A percentile compares a stretch with the other conserved stretches of the same genome.
Evolutionary conservation across 2,329 filamentous ascomycete species (phyloP).

Genomic region (Didymella sp.): DNA sequence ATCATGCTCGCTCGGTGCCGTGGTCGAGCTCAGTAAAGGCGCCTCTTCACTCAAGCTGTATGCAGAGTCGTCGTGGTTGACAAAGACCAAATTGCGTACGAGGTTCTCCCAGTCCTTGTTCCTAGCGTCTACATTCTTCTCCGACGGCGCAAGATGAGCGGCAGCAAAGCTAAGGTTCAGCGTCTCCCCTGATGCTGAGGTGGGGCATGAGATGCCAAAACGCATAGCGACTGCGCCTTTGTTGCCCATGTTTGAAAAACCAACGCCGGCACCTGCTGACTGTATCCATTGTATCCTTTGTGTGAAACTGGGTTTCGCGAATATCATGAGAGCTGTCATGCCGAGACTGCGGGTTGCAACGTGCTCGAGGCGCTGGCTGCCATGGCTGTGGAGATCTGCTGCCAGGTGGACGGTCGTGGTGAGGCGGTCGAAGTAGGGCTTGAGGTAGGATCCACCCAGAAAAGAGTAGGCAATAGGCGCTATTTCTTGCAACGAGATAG

Average conservation of each 20-base stretch:
- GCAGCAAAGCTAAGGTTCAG: slow-evolving; percentile 84
- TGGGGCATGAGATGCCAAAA: slow-evolving; percentile 62
- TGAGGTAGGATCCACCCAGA: slow-evolving; percentile 80
- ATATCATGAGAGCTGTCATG: slow-evolving; percentile 89
- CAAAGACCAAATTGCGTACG: slow-evolving; percentile 80
- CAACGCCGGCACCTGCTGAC: slow-evolving; percentile 83
- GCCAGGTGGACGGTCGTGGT: slow-evolving; percentile 75
- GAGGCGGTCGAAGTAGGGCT: slow-evolving; percentile 76
- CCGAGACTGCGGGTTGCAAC: slow-evolving; percentile 78
- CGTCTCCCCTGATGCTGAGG: slow-evolving; percentile 45
- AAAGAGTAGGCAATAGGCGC: slow-evolving; percentile 85
- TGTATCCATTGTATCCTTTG: slow-evolving; percentile 70
- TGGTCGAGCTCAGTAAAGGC: slow-evolving; percentile 37
- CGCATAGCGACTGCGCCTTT: slow-evolving; percentile 89
- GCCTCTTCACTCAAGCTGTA: slow-evolving; percentile 44
- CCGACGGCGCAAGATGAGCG: slow-evolving; percentile 88
- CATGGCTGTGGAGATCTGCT: slow-evolving; percentile 55
- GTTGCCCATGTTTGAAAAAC: slow-evolving; percentile 87
- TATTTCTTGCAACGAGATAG: slow-evolving; percentile 82
- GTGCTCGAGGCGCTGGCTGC: slow-evolving; percentile 67
- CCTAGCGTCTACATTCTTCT: slow-evolving; percentile 74
- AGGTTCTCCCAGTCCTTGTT: slow-evolving; percentile 91
- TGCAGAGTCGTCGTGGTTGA: slow-evolving; percentile 43
- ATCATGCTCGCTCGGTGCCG: slow-evolving; percentile 53
- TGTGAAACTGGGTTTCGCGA: slow-evolving; percentile 68